A percentile compares a stretch with the other conserved stretches of the same genome.
Conservation (phyloP, 75 land plant genomes). For the Chamaecyparis obtusa region DNA sequence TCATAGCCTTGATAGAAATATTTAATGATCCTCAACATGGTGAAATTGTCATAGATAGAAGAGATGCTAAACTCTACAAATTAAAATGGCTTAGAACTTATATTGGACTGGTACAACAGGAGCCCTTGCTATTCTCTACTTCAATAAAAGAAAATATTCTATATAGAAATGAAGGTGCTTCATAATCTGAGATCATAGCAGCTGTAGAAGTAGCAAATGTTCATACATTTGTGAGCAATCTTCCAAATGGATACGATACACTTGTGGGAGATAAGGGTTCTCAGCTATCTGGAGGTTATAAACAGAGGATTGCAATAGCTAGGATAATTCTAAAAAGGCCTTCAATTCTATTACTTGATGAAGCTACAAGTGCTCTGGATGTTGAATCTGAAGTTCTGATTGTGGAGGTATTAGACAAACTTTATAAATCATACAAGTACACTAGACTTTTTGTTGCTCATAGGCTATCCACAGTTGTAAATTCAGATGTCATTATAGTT, state of each 20-base stretch:
- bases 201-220: constrained; percentile 46
- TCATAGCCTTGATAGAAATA: constrained; percentile 41
- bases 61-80: constrained; percentile 51
- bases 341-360: constrained; percentile 55
- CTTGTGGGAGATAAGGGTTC: constrained; percentile 58
- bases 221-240: constrained; percentile 52
- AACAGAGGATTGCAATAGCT: constrained; percentile 72
- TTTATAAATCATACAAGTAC: constrained; percentile 18
- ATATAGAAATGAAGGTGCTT: constrained; percentile 37
- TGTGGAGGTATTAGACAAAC: constrained; percentile 34
- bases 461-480: constrained; percentile 53
- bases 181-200: constrained; percentile 47
- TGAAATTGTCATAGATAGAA: constrained; percentile 46
- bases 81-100: constrained; percentile 89
- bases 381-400: constrained; percentile 50
- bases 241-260: constrained; percentile 60
- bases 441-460: constrained; percentile 50
- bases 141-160: constrained; percentile 87
- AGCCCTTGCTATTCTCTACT: constrained; percentile 89
- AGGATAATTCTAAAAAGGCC: constrained; percentile 60
- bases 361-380: constrained; percentile 72
- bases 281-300: constrained; percentile 64
- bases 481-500: constrained; percentile 54
- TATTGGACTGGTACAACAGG: constrained; percentile 92
- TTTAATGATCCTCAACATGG: constrained; percentile 69